These are phyloP conservation scores for Cadophora sp. DNA, from an alignment of 2,329 filamentous ascomycete species.

Conservation along the genomic window DNA sequence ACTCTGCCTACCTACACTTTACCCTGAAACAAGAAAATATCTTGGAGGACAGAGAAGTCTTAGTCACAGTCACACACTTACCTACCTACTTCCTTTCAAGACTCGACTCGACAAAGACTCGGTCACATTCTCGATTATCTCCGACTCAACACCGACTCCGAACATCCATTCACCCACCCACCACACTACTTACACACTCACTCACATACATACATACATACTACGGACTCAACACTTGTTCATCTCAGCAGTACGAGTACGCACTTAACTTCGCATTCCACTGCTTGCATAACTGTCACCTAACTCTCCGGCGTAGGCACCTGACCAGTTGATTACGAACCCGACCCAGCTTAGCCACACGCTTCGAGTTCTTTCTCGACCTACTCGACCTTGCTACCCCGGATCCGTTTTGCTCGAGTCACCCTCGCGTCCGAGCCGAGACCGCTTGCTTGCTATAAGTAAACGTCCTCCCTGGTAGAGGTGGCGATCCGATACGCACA, in stretches of 20 bases:
- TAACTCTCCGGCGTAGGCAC: conserved; percentile 15
- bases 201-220: background rate
- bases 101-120: background rate
- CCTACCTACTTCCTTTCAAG: background rate
- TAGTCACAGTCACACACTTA: background rate
- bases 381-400: conserved; percentile 6
- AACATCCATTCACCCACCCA: background rate
- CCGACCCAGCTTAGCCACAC: conserved; percentile 21
- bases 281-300: conserved; percentile 4
- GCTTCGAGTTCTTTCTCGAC: conserved; percentile 17
- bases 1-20: too few relatives aligned
- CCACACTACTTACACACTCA: background rate
- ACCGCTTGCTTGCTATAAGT: conserved; percentile 21
- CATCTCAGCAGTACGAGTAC: conserved; percentile 8
- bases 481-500: conserved; percentile 26
- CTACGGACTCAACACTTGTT: background rate
- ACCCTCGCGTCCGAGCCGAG: conserved; percentile 10
- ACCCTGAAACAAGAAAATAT: too few relatives aligned
- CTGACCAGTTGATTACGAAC: conserved; percentile 28
- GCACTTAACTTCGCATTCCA: background rate
- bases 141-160: conserved; percentile 6
- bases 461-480: conserved; percentile 1
- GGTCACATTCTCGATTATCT: conserved; percentile 2
- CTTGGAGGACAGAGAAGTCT: background rate
- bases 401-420: conserved; percentile 14